These are phyloP conservation scores for Coniophora puteana DNA, from an alignment of 1,284 basidiomycete genomes.

Conservation along the genomic window DNA sequence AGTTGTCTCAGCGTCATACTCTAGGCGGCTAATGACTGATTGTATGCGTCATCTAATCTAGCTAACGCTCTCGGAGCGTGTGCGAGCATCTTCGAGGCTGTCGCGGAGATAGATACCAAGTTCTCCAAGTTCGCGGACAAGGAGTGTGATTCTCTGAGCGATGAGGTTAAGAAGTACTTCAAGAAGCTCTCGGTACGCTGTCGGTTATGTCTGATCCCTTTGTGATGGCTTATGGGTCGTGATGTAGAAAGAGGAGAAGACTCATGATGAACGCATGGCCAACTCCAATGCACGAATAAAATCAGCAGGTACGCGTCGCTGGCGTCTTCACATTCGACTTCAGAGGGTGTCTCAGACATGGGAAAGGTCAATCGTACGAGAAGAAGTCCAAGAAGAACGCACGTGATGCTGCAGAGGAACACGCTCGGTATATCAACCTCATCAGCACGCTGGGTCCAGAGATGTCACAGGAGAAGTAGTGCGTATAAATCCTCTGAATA, in stretches of 20 bases:
- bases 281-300: slow-evolving; percentile 71
- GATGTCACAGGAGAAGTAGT: slow-evolving; percentile 77
- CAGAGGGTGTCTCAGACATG: background rate
- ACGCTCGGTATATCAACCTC: slow-evolving; percentile 70
- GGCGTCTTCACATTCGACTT: slow-evolving; percentile 3
- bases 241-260: slow-evolving; percentile 73
- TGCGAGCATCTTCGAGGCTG: slow-evolving; percentile 62
- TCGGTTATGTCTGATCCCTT: background rate
- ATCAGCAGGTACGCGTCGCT: slow-evolving; percentile 53
- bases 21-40: background rate
- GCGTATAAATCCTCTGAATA: no score
- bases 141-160: slow-evolving; percentile 61
- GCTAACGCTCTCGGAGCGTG: slow-evolving; percentile 63
- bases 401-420: slow-evolving; percentile 67
- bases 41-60: slow-evolving; percentile 22
- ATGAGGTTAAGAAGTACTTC: slow-evolving; percentile 79
- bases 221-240: slow-evolving; percentile 1
- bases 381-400: slow-evolving; percentile 74
- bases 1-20: slow-evolving; percentile 15
- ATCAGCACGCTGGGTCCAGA: slow-evolving; percentile 73
- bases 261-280: slow-evolving; percentile 68
- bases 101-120: slow-evolving; percentile 67
- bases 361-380: slow-evolving; percentile 62
- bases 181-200: slow-evolving; percentile 67
- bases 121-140: slow-evolving; percentile 71